Evolutionary conservation across 140 eudicot genomes (phyloP).

Genomic region (Flaveria floridana): DNA sequence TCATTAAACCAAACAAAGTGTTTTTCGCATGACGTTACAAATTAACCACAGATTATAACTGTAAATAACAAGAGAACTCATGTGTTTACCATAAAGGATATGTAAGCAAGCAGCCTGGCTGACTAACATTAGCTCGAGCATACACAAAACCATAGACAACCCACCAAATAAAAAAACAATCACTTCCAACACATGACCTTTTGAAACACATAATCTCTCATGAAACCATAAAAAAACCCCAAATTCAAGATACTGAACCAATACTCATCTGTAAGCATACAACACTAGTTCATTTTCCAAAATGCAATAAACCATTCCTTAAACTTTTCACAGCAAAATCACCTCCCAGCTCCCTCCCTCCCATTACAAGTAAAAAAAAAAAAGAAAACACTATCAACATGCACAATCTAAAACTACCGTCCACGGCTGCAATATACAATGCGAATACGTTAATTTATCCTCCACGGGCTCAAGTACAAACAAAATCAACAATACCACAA

Average conservation of each 20-base stretch:
- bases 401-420: background rate
- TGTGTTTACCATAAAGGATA: conserved; percentile 3
- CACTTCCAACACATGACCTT: background rate
- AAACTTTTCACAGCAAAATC: conserved; percentile 4
- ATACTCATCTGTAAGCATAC: background rate
- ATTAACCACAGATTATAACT: background rate
- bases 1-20: conserved; percentile 3
- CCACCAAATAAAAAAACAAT: background rate
- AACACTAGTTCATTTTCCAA: background rate
- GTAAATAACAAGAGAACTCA: background rate
- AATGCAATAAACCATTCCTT: background rate
- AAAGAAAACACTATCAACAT: background rate
- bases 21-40: background rate
- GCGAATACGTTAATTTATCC: background rate
- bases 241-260: background rate
- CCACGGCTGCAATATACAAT: too few species aligned
- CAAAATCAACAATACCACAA: background rate
- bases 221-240: background rate
- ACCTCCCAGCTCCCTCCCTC: background rate
- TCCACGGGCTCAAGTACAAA: conserved; percentile 6
- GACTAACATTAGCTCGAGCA: background rate
- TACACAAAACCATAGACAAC: conserved; percentile 1
- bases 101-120: background rate
- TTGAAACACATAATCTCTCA: background rate
- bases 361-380: background rate